phyloP scores from a whole-genome alignment of 2,329 filamentous ascomycete species.

The Juglanconis juglandina region DNA sequence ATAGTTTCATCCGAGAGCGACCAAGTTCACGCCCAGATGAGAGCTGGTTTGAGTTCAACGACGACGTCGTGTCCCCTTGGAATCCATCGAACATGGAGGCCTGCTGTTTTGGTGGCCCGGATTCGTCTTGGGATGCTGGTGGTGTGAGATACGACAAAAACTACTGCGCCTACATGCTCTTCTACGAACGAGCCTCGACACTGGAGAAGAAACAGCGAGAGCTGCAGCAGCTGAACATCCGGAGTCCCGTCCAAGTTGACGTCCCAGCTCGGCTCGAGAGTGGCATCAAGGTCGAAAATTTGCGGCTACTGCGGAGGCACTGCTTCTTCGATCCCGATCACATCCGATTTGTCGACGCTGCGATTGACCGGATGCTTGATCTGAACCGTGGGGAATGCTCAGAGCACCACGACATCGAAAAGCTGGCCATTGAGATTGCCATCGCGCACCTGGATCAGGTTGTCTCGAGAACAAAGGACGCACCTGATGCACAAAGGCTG shows the following conservation, averaged over 20 bases:
- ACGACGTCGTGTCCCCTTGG: constrained; percentile 75
- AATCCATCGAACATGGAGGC: constrained; percentile 69
- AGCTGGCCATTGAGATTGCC: constrained; percentile 50
- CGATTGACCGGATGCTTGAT: constrained; percentile 56
- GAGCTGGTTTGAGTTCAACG: constrained; percentile 90
- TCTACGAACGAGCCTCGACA: constrained; percentile 79
- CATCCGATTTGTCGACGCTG: constrained; percentile 59
- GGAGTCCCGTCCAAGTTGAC: constrained; percentile 42
- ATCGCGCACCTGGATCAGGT: constrained; percentile 73
- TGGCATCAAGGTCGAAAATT: constrained; percentile 71
- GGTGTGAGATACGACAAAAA: constrained; percentile 60
- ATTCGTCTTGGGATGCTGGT: constrained; percentile 45
- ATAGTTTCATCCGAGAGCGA: constrained; percentile 87
- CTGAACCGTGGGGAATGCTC: constrained; percentile 48
- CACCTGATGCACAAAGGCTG: constrained; percentile 56
- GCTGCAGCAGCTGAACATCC: constrained; percentile 34
- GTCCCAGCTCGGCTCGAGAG: constrained; percentile 46
- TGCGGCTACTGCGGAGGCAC: constrained; percentile 69
- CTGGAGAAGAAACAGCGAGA: constrained; percentile 52
- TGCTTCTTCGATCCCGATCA: constrained; percentile 75
- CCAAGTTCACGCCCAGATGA: constrained; percentile 47
- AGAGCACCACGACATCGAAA: constrained; percentile 43
- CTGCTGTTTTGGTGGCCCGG: constrained; percentile 75
- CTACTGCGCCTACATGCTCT: constrained; percentile 95
- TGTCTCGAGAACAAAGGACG: constrained; percentile 66